phyloP scores from a whole-genome alignment of 345 rosid species.

The Punica granatum region DNA sequence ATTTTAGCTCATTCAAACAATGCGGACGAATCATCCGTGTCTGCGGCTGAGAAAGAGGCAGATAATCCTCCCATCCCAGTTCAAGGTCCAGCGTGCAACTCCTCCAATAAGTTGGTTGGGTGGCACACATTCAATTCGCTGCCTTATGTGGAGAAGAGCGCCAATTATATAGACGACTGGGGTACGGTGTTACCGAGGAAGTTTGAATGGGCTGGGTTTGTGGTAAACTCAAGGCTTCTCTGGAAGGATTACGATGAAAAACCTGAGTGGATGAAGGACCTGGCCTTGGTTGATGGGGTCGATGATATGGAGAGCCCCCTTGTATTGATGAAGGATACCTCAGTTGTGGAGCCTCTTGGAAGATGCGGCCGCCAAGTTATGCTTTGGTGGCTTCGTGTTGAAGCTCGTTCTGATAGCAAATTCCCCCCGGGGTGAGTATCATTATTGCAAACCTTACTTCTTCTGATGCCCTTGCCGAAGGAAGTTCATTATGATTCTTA shows the following conservation, averaged over 20 bases:
- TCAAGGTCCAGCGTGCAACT: conserved; percentile 96
- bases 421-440: conserved; percentile 82
- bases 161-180: conserved; percentile 65
- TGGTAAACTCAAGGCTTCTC: conserved; percentile 77
- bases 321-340: conserved; percentile 56
- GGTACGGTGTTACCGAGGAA: conserved; percentile 78
- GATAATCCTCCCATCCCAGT: conserved; percentile 46
- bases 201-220: conserved; percentile 97
- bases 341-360: conserved; percentile 87
- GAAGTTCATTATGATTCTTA: background rate
- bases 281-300: conserved; percentile 32
- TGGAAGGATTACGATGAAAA: conserved; percentile 68
- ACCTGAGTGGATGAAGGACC: conserved; percentile 79
- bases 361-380: conserved; percentile 86
- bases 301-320: conserved; percentile 69
- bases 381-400: conserved; percentile 99
- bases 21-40: conserved; percentile 35
- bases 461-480: background rate
- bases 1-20: conserved; percentile 57
- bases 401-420: conserved; percentile 98
- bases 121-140: conserved; percentile 78
- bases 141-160: conserved; percentile 58
- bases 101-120: conserved; percentile 54
- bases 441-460: background rate
- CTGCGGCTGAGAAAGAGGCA: conserved; percentile 20